Base-by-base conservation (phyloP, 2,329 filamentous ascomycete species). In the Claviceps monticola region DNA sequence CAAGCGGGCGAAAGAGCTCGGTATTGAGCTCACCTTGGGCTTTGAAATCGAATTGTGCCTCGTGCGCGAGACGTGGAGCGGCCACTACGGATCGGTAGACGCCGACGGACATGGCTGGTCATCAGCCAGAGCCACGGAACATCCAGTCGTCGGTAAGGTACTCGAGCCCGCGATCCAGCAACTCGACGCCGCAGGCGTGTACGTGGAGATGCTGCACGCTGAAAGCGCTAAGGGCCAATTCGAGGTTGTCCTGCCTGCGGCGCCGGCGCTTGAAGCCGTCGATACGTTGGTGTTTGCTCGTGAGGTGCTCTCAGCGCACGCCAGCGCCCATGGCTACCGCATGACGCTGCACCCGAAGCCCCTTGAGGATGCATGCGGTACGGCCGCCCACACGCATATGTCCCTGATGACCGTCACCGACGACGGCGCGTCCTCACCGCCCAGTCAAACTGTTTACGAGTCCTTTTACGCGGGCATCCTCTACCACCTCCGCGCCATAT, bases 31-130 rank as follows among this genome's bases (percentile, higher is more conserved):
- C 47, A 71, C 83, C 0, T 66, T 88, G 16, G 88, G 88, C 0
- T 94, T 93, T 57, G 88, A 95, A 64, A 80, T 94, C 42, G 88
- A 94, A 65, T 78, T 93, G 9, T 74, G 86, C 1, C 82, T 94
- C 56, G 70, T 91, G 56, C 73, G 74, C 42, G 73, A 74, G 5
- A 54, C 57, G 1, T 57, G 62, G 9, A 56, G 61, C 2, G 64
- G 66, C 4, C 60, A 63, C n/a, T 70, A 67, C 42, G 65, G 67
- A 7, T 60, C 66, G 1, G 71, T 84, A 0, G 62, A 74, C n/a
- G 76, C 75, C 7, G 72, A 74, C 46, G 81, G 80, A 1, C 86
- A 91, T 59, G 80, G 82, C 1, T 91, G 85, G 84, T 82, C 80
- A 0, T 76, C 80, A 17, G 74, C 83, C 44, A 78, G 81, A 1